phyloP scores from a whole-genome alignment of 164 flowering plant genomes.

The Annona cherimola region DNA sequence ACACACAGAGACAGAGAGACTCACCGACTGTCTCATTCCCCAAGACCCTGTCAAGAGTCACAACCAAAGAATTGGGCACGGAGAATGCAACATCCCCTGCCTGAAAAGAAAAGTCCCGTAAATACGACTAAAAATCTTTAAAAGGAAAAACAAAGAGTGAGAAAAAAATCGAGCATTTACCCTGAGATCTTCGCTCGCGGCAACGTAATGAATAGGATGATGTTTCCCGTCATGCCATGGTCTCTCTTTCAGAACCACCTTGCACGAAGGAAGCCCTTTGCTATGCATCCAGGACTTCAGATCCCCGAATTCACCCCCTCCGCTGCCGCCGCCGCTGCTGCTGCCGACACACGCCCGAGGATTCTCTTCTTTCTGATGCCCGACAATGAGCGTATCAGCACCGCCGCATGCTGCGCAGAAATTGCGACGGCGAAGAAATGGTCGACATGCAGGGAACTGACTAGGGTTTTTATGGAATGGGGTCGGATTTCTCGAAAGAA shows the following conservation, averaged over 20 bases:
- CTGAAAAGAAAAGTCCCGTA: conserved; percentile 30
- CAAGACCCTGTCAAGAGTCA: conserved; percentile 89
- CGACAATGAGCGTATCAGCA: conserved; percentile 55
- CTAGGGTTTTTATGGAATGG: conserved; percentile 8
- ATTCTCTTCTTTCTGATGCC: conserved; percentile 33
- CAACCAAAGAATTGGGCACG: conserved; percentile 86
- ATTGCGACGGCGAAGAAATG: conserved; percentile 20
- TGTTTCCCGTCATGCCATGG: conserved; percentile 51
- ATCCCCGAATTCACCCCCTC: conserved; percentile 41
- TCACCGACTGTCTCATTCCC: conserved; percentile 92
- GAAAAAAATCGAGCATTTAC: conserved; percentile 22
- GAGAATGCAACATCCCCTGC: conserved; percentile 86
- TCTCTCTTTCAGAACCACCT: conserved; percentile 67
- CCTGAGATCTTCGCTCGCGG: conserved; percentile 89
- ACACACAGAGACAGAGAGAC: conserved; percentile 10
- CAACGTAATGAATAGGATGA: conserved; percentile 72
- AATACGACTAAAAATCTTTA: background rate
- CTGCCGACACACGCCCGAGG: conserved; percentile 20
- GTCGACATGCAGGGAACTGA: conserved; percentile 7
- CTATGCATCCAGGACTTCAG: conserved; percentile 92
- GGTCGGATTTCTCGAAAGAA: conserved; percentile 19
- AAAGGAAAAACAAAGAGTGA: background rate
- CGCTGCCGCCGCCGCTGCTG: conserved; percentile 8
- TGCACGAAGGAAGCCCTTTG: conserved; percentile 86
- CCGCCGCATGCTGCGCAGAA: conserved; percentile 38